A percentile compares a stretch with the other conserved stretches of the same genome.
Evolutionary conservation across 192 early-diverging fungal genomes (phyloP).

Genomic region (Rhizophagus clarus): DNA sequence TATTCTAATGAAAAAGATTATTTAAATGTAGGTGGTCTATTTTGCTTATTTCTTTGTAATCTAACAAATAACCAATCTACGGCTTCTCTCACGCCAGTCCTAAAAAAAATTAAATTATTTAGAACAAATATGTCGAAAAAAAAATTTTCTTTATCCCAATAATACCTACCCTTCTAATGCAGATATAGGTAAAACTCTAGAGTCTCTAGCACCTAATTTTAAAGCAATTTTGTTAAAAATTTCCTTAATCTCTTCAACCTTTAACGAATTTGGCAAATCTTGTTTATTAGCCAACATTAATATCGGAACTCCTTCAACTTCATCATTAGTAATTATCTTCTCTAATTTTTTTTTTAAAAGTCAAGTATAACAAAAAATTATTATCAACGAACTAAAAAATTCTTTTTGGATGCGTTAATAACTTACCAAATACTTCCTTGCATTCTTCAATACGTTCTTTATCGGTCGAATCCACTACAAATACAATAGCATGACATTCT

Average conservation of each 20-base stretch:
- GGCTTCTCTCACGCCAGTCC: slow-evolving; percentile 81
- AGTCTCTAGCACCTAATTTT: slow-evolving; percentile 81
- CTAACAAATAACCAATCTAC: slow-evolving; percentile 90
- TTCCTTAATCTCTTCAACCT: slow-evolving; percentile 86
- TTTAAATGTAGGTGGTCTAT: slow-evolving; percentile 75
- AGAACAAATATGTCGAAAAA: slow-evolving; percentile 12
- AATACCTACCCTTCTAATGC: slow-evolving; percentile 78
- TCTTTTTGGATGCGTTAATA: not conserved
- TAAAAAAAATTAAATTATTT: slow-evolving; percentile 36
- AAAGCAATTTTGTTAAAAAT: slow-evolving; percentile 88
- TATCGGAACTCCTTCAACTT: slow-evolving; percentile 82
- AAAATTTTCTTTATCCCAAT: not conserved
- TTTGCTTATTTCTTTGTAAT: slow-evolving; percentile 79
- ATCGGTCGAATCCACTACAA: slow-evolving; percentile 90
- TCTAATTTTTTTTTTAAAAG: slow-evolving; percentile 49
- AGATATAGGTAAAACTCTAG: slow-evolving; percentile 79
- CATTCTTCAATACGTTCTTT: slow-evolving; percentile 80
- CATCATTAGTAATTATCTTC: slow-evolving; percentile 73
- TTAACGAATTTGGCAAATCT: slow-evolving; percentile 71
- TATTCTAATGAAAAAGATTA: slow-evolving; percentile 5
- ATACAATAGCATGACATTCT: slow-evolving; percentile 92
- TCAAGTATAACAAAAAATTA: no score
- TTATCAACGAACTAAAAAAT: no score
- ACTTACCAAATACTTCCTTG: slow-evolving; percentile 70
- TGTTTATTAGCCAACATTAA: slow-evolving; percentile 96